Conservation (phyloP, 2,329 filamentous ascomycete genomes). For the Monilinia polystroma region DNA sequence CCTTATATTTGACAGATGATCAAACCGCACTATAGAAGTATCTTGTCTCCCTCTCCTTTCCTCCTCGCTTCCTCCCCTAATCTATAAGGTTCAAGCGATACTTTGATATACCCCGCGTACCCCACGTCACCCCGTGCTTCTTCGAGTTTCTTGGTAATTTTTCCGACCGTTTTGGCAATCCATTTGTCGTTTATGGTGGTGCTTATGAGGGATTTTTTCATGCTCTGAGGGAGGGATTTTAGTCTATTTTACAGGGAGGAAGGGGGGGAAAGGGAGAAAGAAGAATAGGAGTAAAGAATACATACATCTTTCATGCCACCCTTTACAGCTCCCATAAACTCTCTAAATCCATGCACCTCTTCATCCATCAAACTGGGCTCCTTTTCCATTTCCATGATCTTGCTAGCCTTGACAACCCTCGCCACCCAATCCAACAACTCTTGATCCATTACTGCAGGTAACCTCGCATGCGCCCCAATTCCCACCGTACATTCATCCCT, state of each 20-base stretch:
- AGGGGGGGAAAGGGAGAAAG: neutral
- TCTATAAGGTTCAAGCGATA: slow-evolving; percentile 37
- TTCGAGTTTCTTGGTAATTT: slow-evolving; percentile 50
- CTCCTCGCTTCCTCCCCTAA: slow-evolving; percentile 22
- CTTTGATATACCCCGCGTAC: slow-evolving; percentile 49
- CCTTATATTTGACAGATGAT: no score
- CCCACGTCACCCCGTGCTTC: slow-evolving; percentile 51
- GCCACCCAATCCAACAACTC: slow-evolving; percentile 54
- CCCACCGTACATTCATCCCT: slow-evolving; percentile 51
- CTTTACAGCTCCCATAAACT: slow-evolving; percentile 40
- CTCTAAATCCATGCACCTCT: slow-evolving; percentile 35
- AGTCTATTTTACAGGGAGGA: neutral
- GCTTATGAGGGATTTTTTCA: slow-evolving; percentile 44
- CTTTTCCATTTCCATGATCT: slow-evolving; percentile 54
- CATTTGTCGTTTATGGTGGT: slow-evolving; percentile 53
- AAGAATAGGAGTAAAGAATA: neutral
- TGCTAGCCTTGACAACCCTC: slow-evolving; percentile 56
- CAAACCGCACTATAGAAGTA: slow-evolving; percentile 20
- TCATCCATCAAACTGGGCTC: slow-evolving; percentile 39
- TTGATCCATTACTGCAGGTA: slow-evolving; percentile 52
- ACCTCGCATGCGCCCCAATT: slow-evolving; percentile 48
- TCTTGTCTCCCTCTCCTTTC: slow-evolving; percentile 32
- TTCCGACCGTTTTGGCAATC: slow-evolving; percentile 55
- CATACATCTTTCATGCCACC: slow-evolving; percentile 45
- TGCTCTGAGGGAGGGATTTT: neutral